Evolutionary conservation across 2,329 filamentous ascomycete genomes (phyloP).

Genomic region (Penicillium sp.): DNA sequence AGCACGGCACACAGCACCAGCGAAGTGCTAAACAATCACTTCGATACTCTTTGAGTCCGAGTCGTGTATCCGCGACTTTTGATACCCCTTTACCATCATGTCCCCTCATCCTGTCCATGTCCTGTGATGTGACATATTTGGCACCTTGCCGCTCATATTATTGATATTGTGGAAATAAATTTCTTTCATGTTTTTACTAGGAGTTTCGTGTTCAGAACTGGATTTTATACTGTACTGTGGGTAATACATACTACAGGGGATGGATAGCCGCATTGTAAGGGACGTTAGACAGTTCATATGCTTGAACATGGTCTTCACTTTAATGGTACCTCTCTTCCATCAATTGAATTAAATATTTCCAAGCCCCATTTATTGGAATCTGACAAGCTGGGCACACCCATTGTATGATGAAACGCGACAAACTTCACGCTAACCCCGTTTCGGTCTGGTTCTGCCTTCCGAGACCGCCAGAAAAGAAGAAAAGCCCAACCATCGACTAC

Average conservation of each 20-base stretch:
- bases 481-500: background rate
- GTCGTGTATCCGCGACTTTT: constrained; percentile 26
- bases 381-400: background rate
- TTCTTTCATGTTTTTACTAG: background rate
- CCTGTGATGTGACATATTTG: constrained; percentile 7
- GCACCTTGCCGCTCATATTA: background rate
- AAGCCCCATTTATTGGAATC: background rate
- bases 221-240: constrained; percentile 6
- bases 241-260: background rate
- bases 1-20: constrained; percentile 1
- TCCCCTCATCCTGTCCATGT: constrained; percentile 7
- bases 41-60: constrained; percentile 12
- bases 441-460: background rate
- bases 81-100: constrained; percentile 28
- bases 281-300: background rate
- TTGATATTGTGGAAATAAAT: constrained; percentile 17
- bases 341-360: no score
- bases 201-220: constrained; percentile 4
- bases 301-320: background rate
- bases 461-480: background rate
- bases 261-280: background rate
- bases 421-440: background rate
- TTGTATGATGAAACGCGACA: no score
- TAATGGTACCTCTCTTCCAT: background rate
- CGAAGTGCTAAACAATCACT: constrained; percentile 12